phyloP scores from a whole-genome alignment of 2,329 filamentous ascomycete genomes.

The Periglandula ipomoeae region DNA sequence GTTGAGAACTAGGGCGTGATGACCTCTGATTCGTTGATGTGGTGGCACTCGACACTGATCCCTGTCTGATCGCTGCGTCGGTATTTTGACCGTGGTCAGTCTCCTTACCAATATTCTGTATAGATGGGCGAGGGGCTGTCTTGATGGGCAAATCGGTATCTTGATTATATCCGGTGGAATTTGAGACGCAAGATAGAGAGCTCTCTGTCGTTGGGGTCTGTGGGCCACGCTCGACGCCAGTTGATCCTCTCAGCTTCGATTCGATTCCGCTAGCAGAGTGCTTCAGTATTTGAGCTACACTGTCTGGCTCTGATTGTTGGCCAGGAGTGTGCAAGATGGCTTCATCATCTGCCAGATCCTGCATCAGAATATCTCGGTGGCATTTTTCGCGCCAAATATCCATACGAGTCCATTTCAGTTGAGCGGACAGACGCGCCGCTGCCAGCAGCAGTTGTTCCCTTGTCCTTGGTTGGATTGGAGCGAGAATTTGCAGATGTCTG shows the following conservation, averaged over 20 bases:
- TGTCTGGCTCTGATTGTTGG: constrained; percentile 6
- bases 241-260: constrained; percentile 18
- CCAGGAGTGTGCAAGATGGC: constrained; percentile 9
- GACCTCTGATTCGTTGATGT: constrained; percentile 18
- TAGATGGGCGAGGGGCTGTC: constrained; percentile 19
- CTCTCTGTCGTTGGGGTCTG: constrained; percentile 19
- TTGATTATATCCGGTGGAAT: constrained; percentile 10
- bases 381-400: constrained; percentile 90
- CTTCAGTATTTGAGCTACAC: constrained; percentile 17
- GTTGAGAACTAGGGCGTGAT: constrained; percentile 14
- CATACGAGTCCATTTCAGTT: constrained; percentile 87
- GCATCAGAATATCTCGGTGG: constrained; percentile 75
- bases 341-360: constrained; percentile 75
- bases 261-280: constrained; percentile 16
- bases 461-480: constrained; percentile 84
- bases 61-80: constrained; percentile 17
- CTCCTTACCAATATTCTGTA: constrained; percentile 19
- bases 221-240: constrained; percentile 16
- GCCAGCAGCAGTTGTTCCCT: constrained; percentile 79
- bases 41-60: constrained; percentile 23
- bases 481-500: constrained; percentile 78
- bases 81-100: constrained; percentile 14
- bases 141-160: constrained; percentile 19
- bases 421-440: constrained; percentile 75
- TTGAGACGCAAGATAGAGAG: constrained; percentile 12